Evolutionary conservation across 177 flowering plant genomes (phyloP).

Genomic region (Telopea speciosissima): DNA sequence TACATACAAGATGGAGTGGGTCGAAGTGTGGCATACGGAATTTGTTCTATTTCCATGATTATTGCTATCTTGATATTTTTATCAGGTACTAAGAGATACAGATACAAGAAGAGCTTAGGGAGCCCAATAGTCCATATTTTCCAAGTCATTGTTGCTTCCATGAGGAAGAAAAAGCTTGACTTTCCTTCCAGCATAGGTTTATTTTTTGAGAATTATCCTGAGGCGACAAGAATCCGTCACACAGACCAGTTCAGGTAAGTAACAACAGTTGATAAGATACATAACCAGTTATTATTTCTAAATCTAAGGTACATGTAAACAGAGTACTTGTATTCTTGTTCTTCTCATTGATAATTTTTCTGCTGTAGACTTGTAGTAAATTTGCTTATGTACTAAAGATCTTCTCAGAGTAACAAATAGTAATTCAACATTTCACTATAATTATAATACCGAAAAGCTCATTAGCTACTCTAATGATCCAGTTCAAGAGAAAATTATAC

Average conservation of each 20-base stretch:
- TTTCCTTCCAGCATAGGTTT: slow-evolving; percentile 25
- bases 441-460: too few species aligned
- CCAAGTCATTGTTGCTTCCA: slow-evolving; percentile 37
- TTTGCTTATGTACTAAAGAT: too few species aligned
- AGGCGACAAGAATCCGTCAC: slow-evolving; percentile 27
- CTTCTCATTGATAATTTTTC: too few species aligned
- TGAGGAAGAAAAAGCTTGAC: slow-evolving; percentile 29
- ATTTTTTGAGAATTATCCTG: slow-evolving; percentile 32
- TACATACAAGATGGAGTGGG: slow-evolving; percentile 50
- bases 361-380: too few species aligned
- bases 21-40: slow-evolving; percentile 44
- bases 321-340: too few species aligned
- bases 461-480: too few species aligned
- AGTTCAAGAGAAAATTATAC: too few species aligned
- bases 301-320: too few species aligned
- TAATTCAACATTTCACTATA: too few species aligned
- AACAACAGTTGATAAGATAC: background rate
- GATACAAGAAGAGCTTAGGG: slow-evolving; percentile 39
- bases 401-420: too few species aligned
- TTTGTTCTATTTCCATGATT: slow-evolving; percentile 38
- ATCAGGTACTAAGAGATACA: slow-evolving; percentile 35
- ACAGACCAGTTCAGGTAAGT: slow-evolving; percentile 43
- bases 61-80: slow-evolving; percentile 33
- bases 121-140: slow-evolving; percentile 44
- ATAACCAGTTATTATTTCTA: too few species aligned